Evolutionary conservation across 169 alveolate genomes (phyloP), one percentile per base, ranked within the genome.

Genomic region (Plasmodium gallinaceum): DNA sequence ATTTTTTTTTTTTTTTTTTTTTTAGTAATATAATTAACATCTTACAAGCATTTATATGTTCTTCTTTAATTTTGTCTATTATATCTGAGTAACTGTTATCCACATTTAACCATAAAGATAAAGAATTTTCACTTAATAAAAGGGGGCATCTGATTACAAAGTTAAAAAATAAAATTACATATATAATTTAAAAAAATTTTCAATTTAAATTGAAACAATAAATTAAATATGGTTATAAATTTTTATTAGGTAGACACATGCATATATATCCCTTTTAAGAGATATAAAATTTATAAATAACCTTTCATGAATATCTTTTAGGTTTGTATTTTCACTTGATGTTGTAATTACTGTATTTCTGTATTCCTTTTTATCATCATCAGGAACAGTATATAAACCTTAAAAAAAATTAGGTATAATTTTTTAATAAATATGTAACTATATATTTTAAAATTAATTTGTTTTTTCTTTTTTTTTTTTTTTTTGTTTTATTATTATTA

Each of bases 221-320:
- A 48, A 70, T 24, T 12, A 32, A 18, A 37, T 45, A 54, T 58
- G 18, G 7, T 45, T 45, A 52, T 52, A 7, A 32, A 32, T 2
- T 2, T 48, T 9, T 48, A 14, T 48, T 48, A 48, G 6, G 14
- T 61, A 54, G 7, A 14, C 7, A 26, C 7, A 48, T n/a, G 42
- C 18, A 37, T 48, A 37, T 16, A 61, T 61, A 24, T 7, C n/a
- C 24, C 6, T 61, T 9, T 2, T 20, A 24, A 61, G 2, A 18
- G 0, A 24, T 7, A 20, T 20, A 7, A 74, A 16, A 32, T 73
- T 42, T 74, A 10, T 39, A 18, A 46, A 65, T 39, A 74, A 74
- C 88, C 88, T 74, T 46, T 74, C 88, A 5, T 74, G 57, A 18
- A 74, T 74, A 65, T 57, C 88, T 42, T 32, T 32, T 46, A 74